These are phyloP conservation scores for Leucosporidium creatinivorum DNA, from an alignment of 768 basidiomycete genomes.

Conservation along the genomic window DNA sequence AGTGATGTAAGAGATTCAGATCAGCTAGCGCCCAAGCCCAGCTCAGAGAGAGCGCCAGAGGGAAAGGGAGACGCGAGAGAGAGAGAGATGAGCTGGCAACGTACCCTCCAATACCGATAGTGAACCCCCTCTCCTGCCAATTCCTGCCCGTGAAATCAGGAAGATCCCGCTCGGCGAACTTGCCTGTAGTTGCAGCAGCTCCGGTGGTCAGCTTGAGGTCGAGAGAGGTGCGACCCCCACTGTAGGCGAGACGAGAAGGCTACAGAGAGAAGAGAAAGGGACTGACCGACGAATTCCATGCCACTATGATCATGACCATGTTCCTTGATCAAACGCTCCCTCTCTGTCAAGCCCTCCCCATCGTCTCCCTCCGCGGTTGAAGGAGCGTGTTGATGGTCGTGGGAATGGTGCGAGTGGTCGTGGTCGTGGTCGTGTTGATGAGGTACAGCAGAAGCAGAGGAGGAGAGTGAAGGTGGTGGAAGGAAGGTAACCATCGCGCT, in stretches of 20 bases:
- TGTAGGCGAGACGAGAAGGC: neutral
- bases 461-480: slow-evolving; percentile 20
- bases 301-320: slow-evolving; percentile 52
- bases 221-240: no score
- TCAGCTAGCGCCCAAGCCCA: neutral
- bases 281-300: neutral
- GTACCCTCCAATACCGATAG: slow-evolving; percentile 95
- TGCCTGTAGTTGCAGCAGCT: slow-evolving; percentile 68
- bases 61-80: neutral
- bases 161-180: slow-evolving; percentile 82
- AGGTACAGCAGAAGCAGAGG: neutral
- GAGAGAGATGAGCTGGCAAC: slow-evolving; percentile 38
- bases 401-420: slow-evolving; percentile 9
- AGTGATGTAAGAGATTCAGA: no score
- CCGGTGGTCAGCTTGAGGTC: no score
- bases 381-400: slow-evolving; percentile 47
- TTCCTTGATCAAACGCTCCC: slow-evolving; percentile 59
- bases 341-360: no score
- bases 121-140: slow-evolving; percentile 90
- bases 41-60: neutral
- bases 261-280: neutral
- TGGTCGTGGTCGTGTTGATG: no score
- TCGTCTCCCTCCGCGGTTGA: no score
- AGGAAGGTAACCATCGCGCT: slow-evolving; percentile 9
- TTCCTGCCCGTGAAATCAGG: slow-evolving; percentile 77